Evolutionary conservation across 1,284 basidiomycete genomes (phyloP).

Genomic region (Neolentinus lepideus): DNA sequence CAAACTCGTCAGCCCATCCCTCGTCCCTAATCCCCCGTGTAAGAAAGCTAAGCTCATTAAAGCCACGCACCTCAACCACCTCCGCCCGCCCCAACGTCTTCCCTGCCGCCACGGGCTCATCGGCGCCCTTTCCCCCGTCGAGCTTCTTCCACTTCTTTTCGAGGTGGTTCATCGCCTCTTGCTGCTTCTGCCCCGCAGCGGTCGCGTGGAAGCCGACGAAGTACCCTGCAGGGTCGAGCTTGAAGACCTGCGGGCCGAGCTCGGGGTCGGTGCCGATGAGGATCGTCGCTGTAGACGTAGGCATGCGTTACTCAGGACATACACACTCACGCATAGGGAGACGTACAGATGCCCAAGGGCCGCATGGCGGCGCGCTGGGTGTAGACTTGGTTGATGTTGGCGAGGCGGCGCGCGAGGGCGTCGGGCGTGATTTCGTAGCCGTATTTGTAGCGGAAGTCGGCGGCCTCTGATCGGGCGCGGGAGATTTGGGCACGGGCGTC

Average conservation of each 20-base stretch:
- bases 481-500: slow-evolving; percentile 90
- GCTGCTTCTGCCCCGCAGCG: slow-evolving; percentile 94
- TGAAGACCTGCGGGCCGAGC: slow-evolving; percentile 91
- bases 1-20: background rate
- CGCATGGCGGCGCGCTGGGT: slow-evolving; percentile 98
- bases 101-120: slow-evolving; percentile 67
- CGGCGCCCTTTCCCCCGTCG: slow-evolving; percentile 65
- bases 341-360: slow-evolving; percentile 89
- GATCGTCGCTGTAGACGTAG: slow-evolving; percentile 73
- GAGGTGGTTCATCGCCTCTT: slow-evolving; percentile 96
- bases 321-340: too few relatives aligned
- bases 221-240: slow-evolving; percentile 97
- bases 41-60: too few relatives aligned
- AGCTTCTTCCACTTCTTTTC: slow-evolving; percentile 99
- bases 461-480: slow-evolving; percentile 87
- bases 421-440: slow-evolving; percentile 98
- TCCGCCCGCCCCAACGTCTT: slow-evolving; percentile 57
- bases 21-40: too few relatives aligned
- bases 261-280: slow-evolving; percentile 92
- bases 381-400: slow-evolving; percentile 99
- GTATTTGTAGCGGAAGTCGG: slow-evolving; percentile 94
- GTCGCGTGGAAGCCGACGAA: slow-evolving; percentile 98
- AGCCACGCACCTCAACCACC: slow-evolving; percentile 75
- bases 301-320: too few relatives aligned
- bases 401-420: slow-evolving; percentile 87